phyloP scores from a whole-genome alignment of 2,329 filamentous ascomycete species.

The Stemphylium beticola region DNA sequence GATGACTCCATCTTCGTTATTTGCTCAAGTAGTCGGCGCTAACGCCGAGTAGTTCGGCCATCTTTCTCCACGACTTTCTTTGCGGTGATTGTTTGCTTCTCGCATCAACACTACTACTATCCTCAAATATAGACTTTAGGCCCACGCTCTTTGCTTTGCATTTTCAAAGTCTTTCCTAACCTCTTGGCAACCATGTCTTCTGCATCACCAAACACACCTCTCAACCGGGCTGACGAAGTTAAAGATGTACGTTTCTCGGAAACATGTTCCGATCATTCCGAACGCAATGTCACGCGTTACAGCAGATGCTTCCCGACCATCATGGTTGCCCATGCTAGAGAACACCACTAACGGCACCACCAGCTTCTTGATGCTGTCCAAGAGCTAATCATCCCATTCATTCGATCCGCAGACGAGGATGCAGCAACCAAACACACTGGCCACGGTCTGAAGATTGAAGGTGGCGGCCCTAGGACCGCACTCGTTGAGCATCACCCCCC shows the following conservation, averaged over 20 bases:
- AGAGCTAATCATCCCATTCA: constrained; percentile 72
- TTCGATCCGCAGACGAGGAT: constrained; percentile 71
- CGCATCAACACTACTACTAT: neutral
- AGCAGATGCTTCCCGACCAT: neutral
- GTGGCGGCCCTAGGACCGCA: constrained; percentile 57
- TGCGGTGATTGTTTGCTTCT: constrained; percentile 1
- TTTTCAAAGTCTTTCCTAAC: neutral
- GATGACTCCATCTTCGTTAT: constrained; percentile 17
- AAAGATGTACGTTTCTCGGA: constrained; percentile 42
- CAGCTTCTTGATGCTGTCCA: constrained; percentile 60
- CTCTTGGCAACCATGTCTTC: constrained; percentile 1
- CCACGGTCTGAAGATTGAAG: constrained; percentile 67
- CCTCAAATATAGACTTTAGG: neutral
- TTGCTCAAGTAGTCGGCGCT: constrained; percentile 10
- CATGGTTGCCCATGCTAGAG: neutral
- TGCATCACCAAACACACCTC: constrained; percentile 22
- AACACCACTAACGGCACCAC: neutral
- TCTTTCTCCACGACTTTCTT: constrained; percentile 1
- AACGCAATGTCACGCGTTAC: constrained; percentile 1
- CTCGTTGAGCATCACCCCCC: constrained; percentile 55
- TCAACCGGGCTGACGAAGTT: constrained; percentile 46
- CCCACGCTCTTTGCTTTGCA: neutral
- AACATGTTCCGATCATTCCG: constrained; percentile 13
- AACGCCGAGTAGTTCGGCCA: constrained; percentile 10
- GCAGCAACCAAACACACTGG: constrained; percentile 63